A percentile compares a stretch with the other conserved stretches of the same genome.
Conservation (phyloP, 352 stramenopile species). For the Saprolegnia parasitica region DNA sequence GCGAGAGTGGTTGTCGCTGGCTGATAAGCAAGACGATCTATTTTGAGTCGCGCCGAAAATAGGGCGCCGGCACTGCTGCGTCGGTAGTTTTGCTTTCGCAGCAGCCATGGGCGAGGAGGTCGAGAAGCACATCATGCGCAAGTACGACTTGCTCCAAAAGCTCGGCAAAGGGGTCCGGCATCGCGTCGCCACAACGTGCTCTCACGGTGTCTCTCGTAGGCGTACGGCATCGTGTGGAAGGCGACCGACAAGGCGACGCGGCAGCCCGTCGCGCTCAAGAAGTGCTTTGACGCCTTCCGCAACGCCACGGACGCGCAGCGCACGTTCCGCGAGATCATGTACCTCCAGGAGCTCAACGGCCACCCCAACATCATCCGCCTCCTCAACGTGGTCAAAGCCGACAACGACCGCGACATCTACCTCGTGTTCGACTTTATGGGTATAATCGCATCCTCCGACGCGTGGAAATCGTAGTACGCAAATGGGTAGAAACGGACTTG, state of each 20-base stretch:
- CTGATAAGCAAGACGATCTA: neutral
- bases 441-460: too few species aligned
- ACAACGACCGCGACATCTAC: conserved; percentile 96
- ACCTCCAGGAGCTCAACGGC: conserved; percentile 88
- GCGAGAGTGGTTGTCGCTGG: neutral
- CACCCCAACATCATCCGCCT: conserved; percentile 94
- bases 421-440: conserved; percentile 96
- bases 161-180: conserved; percentile 87
- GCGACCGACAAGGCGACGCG: conserved; percentile 91
- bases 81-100: neutral
- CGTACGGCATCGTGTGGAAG: conserved; percentile 96
- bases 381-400: conserved; percentile 90
- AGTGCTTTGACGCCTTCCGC: conserved; percentile 96
- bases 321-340: conserved; percentile 96
- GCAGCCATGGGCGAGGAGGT: conserved; percentile 88
- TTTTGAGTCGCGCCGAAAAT: neutral
- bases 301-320: conserved; percentile 93
- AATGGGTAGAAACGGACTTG: conserved; percentile 92
- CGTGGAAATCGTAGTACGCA: conserved; percentile 20
- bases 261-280: conserved; percentile 92
- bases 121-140: conserved; percentile 90
- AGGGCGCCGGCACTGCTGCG: neutral
- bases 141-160: conserved; percentile 92
- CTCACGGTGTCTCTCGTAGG: conserved; percentile 38
- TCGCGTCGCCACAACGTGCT: neutral